Evolutionary conservation across 2,329 filamentous ascomycete genomes (phyloP).

Genomic region (Talaromyces sp.): DNA sequence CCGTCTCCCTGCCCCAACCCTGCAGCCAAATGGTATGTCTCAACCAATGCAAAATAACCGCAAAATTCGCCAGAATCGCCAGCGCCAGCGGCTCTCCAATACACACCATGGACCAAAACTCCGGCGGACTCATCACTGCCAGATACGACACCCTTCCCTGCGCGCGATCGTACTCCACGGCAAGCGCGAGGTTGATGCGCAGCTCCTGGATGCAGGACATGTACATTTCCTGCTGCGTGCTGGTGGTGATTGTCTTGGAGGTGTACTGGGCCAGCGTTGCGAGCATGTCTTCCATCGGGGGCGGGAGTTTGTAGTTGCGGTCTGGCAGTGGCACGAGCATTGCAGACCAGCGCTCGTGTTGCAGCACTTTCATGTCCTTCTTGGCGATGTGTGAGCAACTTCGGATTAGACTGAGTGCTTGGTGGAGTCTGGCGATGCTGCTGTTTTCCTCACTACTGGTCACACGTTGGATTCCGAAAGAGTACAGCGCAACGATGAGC

Average conservation of each 20-base stretch:
- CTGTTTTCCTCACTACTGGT: not conserved
- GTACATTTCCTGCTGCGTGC: not conserved
- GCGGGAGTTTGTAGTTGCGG: not conserved
- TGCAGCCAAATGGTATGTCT: conserved; percentile 7
- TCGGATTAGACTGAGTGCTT: conserved; percentile 5
- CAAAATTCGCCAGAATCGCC: conserved; percentile 10
- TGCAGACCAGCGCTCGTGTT: conserved; percentile 1
- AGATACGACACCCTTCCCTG: not conserved
- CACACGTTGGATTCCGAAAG: conserved; percentile 7
- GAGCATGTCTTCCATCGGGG: conserved; percentile 7
- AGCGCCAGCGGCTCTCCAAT: conserved; percentile 7
- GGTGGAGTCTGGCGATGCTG: conserved; percentile 5
- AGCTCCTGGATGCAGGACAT: conserved; percentile 1
- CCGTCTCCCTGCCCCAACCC: conserved; percentile 8
- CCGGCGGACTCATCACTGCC: not conserved
- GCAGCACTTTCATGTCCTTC: not conserved
- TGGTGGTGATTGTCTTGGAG: not conserved
- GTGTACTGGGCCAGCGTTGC: not conserved
- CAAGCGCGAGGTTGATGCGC: not conserved
- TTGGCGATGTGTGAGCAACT: conserved; percentile 2
- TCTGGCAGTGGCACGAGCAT: conserved; percentile 3
- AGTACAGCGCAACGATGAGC: conserved; percentile 4
- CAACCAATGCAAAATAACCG: conserved; percentile 2
- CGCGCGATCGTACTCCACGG: not conserved
- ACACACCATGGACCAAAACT: conserved; percentile 7